phyloP scores from a whole-genome alignment of 2,329 filamentous ascomycete genomes.

The Ophiognomonia clavigignenti-juglandacearum region DNA sequence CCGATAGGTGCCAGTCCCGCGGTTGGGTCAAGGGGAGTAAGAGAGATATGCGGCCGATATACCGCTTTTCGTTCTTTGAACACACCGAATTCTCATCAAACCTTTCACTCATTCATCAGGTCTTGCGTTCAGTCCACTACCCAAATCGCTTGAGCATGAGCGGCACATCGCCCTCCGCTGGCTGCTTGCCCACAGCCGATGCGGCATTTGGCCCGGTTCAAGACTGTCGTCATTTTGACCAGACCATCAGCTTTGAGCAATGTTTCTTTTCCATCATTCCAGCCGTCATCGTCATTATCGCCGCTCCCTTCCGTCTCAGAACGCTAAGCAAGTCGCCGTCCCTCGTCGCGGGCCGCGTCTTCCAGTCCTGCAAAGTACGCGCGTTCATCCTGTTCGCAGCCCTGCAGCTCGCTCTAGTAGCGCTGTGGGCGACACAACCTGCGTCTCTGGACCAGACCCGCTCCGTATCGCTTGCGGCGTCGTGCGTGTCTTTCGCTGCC shows the following conservation, averaged over 20 bases:
- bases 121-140: no score
- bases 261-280: slow-evolving; percentile 28
- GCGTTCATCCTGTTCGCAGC: slow-evolving; percentile 23
- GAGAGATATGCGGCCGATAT: no score
- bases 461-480: slow-evolving; percentile 26
- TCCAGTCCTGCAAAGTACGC: slow-evolving; percentile 24
- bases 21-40: no score
- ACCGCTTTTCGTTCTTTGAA: no score
- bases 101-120: no score
- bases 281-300: slow-evolving; percentile 25
- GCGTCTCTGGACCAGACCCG: slow-evolving; percentile 18
- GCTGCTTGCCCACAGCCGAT: slow-evolving; percentile 18
- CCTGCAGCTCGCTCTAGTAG: slow-evolving; percentile 28
- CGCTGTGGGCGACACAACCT: slow-evolving; percentile 26
- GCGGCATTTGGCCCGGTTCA: slow-evolving; percentile 40
- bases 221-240: slow-evolving; percentile 42
- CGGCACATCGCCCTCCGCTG: slow-evolving; percentile 4
- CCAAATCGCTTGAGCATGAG: slow-evolving; percentile 2
- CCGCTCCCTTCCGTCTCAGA: slow-evolving; percentile 26
- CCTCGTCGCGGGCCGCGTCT: slow-evolving; percentile 20
- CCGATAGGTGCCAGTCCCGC: no score
- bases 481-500: slow-evolving; percentile 28
- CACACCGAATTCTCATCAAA: no score
- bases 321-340: slow-evolving; percentile 22
- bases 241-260: slow-evolving; percentile 43